Conservation (phyloP, 1,284 basidiomycete genomes). For the Apiotrichum mycotoxinovorans region DNA sequence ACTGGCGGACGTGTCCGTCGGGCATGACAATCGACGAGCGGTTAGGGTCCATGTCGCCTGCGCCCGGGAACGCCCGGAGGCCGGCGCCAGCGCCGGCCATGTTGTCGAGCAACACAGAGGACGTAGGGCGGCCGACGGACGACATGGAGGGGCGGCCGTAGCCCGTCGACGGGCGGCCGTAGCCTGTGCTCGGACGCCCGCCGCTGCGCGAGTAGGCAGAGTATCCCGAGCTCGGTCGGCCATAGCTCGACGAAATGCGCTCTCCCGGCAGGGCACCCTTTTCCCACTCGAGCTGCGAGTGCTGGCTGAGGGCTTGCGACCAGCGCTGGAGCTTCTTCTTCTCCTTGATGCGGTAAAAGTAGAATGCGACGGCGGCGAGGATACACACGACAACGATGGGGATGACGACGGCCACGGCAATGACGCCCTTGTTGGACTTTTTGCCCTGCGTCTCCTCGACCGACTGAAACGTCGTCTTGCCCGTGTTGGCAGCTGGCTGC, state of each 20-base stretch:
- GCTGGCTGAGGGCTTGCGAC: conserved; percentile 52
- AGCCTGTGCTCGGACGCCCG: conserved; percentile 44
- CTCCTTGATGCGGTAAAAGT: conserved; percentile 59
- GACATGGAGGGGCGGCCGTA: conserved; percentile 28
- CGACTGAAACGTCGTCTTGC: conserved; percentile 48
- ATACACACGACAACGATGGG: conserved; percentile 59
- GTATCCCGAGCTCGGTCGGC: conserved; percentile 56
- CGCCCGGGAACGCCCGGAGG: conserved; percentile 25
- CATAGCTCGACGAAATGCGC: conserved; percentile 66
- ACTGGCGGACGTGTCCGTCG: conserved; percentile 44
- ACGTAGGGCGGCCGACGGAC: conserved; percentile 33
- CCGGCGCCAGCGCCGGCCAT: conserved; percentile 68
- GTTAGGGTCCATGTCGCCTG: conserved; percentile 26
- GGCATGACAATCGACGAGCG: conserved; percentile 59
- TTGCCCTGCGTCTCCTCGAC: conserved; percentile 46
- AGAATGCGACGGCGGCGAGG: conserved; percentile 54
- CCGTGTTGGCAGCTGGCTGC: conserved; percentile 46
- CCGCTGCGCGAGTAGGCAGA: conserved; percentile 14
- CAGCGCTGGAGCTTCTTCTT: conserved; percentile 64
- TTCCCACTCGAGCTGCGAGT: conserved; percentile 46
- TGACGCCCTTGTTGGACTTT: conserved; percentile 59
- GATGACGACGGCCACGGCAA: conserved; percentile 74
- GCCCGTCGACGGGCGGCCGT: conserved; percentile 57
- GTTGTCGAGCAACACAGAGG: conserved; percentile 45
- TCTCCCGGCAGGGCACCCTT: conserved; percentile 44